Percentiles rank a stretch among this genome's conserved stretches.
These are phyloP conservation scores for Termitomyces titanicus DNA, from an alignment of 768 basidiomycete species.

Conservation along the genomic window DNA sequence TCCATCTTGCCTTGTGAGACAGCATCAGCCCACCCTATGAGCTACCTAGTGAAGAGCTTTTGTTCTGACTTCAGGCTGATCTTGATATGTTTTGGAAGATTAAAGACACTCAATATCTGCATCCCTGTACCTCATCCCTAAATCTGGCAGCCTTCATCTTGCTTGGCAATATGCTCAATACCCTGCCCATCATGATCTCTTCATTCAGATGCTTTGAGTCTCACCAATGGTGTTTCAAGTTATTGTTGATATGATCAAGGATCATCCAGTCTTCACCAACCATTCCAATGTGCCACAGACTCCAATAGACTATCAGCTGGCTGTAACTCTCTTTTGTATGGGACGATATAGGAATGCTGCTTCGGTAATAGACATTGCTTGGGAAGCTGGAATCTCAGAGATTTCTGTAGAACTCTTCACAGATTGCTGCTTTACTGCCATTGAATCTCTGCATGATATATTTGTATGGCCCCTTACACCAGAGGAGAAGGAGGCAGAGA, in stretches of 20 bases:
- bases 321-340: conserved; percentile 24
- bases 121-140: neutral
- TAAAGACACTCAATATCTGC: conserved; percentile 1
- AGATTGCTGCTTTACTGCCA: conserved; percentile 23
- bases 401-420: conserved; percentile 28
- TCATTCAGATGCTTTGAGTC: conserved; percentile 15
- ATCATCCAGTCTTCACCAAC: conserved; percentile 24
- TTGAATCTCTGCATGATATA: conserved; percentile 25
- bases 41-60: neutral
- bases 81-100: conserved; percentile 2
- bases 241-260: conserved; percentile 24
- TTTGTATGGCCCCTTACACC: conserved; percentile 25
- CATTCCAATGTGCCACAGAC: conserved; percentile 24
- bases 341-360: conserved; percentile 28
- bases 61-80: neutral
- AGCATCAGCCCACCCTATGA: neutral
- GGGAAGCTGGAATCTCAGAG: conserved; percentile 21
- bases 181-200: conserved; percentile 3
- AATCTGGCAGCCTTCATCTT: conserved; percentile 7
- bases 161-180: conserved; percentile 10
- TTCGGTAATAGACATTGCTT: conserved; percentile 25
- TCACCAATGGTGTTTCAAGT: conserved; percentile 23
- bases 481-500: conserved; percentile 31
- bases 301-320: conserved; percentile 26
- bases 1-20: neutral